These are phyloP conservation scores for Wickerhamiella nectarea DNA, from an alignment of 805 yeast species.

Conservation along the genomic window DNA sequence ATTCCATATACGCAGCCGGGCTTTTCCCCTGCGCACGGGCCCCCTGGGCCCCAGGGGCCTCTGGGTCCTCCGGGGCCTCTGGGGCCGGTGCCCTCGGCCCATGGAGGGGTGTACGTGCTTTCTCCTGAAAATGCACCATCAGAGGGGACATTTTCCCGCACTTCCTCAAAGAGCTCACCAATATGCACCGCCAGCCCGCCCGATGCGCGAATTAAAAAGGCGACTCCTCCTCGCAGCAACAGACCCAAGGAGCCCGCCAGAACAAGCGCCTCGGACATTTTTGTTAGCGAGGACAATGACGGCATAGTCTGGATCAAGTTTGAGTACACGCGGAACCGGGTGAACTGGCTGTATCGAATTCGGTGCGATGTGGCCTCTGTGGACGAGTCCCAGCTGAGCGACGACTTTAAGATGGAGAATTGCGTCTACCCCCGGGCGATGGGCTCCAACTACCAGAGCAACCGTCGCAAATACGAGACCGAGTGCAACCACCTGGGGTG, in stretches of 20 bases:
- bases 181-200: background rate
- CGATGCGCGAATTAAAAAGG: no score
- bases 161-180: no score
- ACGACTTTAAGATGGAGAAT: slow-evolving; percentile 28
- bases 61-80: no score
- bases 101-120: no score
- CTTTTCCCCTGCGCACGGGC: no score
- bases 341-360: slow-evolving; percentile 22
- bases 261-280: slow-evolving; percentile 1
- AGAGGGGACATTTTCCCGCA: no score
- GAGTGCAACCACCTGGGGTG: slow-evolving; percentile 38
- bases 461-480: slow-evolving; percentile 34
- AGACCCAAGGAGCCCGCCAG: background rate
- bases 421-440: slow-evolving; percentile 39
- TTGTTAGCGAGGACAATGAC: slow-evolving; percentile 9
- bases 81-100: no score
- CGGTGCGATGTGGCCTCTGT: slow-evolving; percentile 27
- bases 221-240: background rate
- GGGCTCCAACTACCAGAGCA: slow-evolving; percentile 32
- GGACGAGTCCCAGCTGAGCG: slow-evolving; percentile 19
- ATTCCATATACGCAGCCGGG: no score
- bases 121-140: no score
- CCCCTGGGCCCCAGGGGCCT: no score
- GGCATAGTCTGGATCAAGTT: slow-evolving; percentile 24
- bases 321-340: slow-evolving; percentile 25